Conservation (phyloP, 139 green algal species). For the Auxenochlorella protothecoides region DNA sequence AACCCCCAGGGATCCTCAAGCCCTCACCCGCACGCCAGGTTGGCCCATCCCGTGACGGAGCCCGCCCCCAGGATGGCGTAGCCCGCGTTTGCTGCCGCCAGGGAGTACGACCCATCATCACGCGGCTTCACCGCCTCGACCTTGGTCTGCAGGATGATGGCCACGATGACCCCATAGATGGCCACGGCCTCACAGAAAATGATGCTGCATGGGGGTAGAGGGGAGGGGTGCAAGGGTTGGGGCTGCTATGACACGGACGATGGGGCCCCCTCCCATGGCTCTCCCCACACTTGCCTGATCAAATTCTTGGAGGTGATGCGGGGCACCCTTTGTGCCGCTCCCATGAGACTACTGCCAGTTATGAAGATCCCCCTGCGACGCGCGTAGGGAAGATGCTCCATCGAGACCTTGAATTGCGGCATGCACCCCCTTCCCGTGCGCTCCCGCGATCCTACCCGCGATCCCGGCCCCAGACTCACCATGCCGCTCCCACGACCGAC, state of each 20-base stretch:
- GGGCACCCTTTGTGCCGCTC: constrained; percentile 84
- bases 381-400: not conserved
- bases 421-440: no score
- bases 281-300: constrained; percentile 62
- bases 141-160: constrained; percentile 98
- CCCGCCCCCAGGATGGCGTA: constrained; percentile 94
- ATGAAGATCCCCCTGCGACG: constrained; percentile 94
- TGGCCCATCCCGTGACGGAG: constrained; percentile 86
- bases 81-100: constrained; percentile 41
- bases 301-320: constrained; percentile 99
- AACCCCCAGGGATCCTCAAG: not conserved
- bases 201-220: constrained; percentile 50
- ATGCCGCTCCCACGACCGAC: constrained; percentile 88
- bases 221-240: not conserved
- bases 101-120: constrained; percentile 24
- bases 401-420: no score
- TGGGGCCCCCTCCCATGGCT: not conserved
- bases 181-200: constrained; percentile 99
- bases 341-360: constrained; percentile 90
- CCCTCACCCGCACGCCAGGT: constrained; percentile 89
- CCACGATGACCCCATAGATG: constrained; percentile 99
- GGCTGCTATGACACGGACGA: no score
- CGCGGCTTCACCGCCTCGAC: constrained; percentile 48
- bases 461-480: constrained; percentile 40
- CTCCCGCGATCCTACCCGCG: no score